phyloP scores from a whole-genome alignment of 768 basidiomycete genomes.

The Podaxis sp. region DNA sequence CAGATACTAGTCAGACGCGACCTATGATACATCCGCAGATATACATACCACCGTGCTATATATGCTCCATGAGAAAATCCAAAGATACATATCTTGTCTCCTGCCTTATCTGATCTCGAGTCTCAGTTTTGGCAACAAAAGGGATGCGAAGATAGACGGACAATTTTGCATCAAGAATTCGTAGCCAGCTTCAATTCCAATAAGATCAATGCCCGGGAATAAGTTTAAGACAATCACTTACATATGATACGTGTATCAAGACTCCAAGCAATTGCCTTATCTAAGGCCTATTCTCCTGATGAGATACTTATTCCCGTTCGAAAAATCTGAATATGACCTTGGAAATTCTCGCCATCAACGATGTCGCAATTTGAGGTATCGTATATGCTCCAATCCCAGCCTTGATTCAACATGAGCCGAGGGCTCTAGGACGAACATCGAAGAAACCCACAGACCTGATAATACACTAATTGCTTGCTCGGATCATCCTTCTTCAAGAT shows the following conservation, averaged over 20 bases:
- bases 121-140: background rate
- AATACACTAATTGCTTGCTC: constrained; percentile 36
- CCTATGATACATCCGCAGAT: background rate
- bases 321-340: constrained; percentile 28
- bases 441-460: constrained; percentile 26
- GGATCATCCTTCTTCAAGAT: constrained; percentile 36
- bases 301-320: background rate
- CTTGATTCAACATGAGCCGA: constrained; percentile 22
- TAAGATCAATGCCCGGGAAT: background rate
- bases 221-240: constrained; percentile 18
- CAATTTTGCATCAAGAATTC: constrained; percentile 63
- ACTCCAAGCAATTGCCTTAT: constrained; percentile 48
- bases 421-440: background rate
- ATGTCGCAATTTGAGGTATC: constrained; percentile 41
- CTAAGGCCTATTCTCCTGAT: constrained; percentile 30
- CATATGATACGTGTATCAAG: constrained; percentile 53
- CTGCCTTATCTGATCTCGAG: constrained; percentile 33
- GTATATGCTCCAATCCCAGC: constrained; percentile 58
- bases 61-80: constrained; percentile 68
- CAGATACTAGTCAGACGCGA: background rate
- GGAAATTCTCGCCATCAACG: constrained; percentile 39
- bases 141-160: constrained; percentile 21
- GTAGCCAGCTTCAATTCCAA: constrained; percentile 41
- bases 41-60: constrained; percentile 42
- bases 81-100: constrained; percentile 61